Percentiles rank a stretch among this genome's conserved stretches.
Conservation (phyloP, 441 rosid species). For the Euphorbia schlechtendalii region DNA sequence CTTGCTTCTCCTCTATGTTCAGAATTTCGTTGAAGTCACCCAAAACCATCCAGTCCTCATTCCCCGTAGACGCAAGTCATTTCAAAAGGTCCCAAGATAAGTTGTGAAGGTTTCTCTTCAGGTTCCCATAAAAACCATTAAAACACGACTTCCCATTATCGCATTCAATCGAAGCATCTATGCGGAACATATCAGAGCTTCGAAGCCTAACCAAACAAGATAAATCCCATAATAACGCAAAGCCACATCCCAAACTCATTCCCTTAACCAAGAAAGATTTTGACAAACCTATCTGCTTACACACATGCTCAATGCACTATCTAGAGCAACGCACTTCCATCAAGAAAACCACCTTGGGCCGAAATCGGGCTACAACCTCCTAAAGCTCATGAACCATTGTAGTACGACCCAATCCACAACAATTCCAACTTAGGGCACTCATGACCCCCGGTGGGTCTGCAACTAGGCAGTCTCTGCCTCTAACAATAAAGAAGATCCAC, state of each 20-base stretch:
- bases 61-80: neutral
- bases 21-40: neutral
- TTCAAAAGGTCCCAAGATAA: neutral
- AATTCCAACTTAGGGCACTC: too few species aligned
- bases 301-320: neutral
- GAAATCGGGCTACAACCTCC: too few species aligned
- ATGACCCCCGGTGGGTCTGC: too few species aligned
- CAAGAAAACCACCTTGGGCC: too few species aligned
- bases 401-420: too few species aligned
- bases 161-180: neutral
- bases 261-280: neutral
- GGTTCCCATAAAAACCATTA: neutral
- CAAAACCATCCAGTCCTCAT: neutral
- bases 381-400: too few species aligned
- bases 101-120: neutral
- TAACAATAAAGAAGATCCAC: too few species aligned
- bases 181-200: neutral
- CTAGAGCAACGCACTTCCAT: neutral
- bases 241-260: neutral
- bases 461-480: too few species aligned
- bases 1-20: neutral
- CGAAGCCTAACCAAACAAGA: too few species aligned
- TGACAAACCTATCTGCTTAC: neutral
- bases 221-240: neutral
- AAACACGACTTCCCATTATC: neutral